Conservation (phyloP, 352 stramenopile genomes). For the Phytophthora boehmeriae region DNA sequence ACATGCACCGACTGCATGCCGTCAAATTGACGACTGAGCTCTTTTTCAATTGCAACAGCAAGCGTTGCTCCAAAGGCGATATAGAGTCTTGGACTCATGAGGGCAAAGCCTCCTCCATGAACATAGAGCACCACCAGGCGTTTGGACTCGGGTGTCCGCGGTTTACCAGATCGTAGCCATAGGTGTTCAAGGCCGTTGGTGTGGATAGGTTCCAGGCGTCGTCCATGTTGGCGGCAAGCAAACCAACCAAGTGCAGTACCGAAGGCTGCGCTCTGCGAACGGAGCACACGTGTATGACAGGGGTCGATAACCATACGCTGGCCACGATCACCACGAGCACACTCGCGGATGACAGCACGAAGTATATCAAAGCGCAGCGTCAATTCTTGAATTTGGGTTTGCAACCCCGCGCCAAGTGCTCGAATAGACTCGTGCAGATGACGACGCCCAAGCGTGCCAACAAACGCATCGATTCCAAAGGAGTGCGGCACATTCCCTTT, state of each 20-base stretch:
- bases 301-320: slow-evolving; percentile 33
- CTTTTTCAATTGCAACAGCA: slow-evolving; percentile 28
- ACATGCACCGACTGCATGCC: slow-evolving; percentile 21
- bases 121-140: slow-evolving; percentile 56
- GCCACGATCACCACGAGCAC: slow-evolving; percentile 26
- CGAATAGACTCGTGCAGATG: slow-evolving; percentile 20
- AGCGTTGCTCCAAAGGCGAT: slow-evolving; percentile 34
- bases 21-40: slow-evolving; percentile 15
- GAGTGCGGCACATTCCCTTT: slow-evolving; percentile 35
- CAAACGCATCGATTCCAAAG: slow-evolving; percentile 36
- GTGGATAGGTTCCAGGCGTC: slow-evolving; percentile 30
- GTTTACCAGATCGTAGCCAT: slow-evolving; percentile 35
- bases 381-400: slow-evolving; percentile 48
- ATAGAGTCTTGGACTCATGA: slow-evolving; percentile 53
- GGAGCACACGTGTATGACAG: slow-evolving; percentile 39
- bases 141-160: slow-evolving; percentile 14
- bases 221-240: slow-evolving; percentile 26
- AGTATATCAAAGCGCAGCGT: slow-evolving; percentile 51
- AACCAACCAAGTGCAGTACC: slow-evolving; percentile 36
- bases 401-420: slow-evolving; percentile 33
- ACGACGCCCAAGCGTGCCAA: slow-evolving; percentile 17
- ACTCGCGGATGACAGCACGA: slow-evolving; percentile 32
- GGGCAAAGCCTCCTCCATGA: slow-evolving; percentile 56
- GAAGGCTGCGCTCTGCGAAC: slow-evolving; percentile 35
- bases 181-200: slow-evolving; percentile 45